Evolutionary conservation across 2,329 filamentous ascomycete species (phyloP), one percentile per base, ranked within the genome.

Genomic region (Pseudocercospora ulei): DNA sequence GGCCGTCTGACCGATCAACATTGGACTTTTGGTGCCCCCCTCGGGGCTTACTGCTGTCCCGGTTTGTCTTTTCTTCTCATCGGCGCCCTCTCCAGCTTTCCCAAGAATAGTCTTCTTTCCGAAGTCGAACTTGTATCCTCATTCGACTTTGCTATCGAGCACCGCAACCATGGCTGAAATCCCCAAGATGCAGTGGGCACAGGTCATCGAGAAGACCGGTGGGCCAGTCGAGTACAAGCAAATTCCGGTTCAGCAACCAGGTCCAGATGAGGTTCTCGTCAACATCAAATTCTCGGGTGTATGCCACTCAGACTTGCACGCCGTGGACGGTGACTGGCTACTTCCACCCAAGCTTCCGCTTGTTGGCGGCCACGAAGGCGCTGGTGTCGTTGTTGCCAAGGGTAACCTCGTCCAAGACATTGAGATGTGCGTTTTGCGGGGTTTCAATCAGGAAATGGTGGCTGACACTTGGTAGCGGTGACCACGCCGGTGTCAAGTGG

Each of bases 241-340:
- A 66, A 88, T 95, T 56, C 79, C 82, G 51, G 85, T 93, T 35
- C 71, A 71, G 47, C 75, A 78, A 62, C 87, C 87, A 24, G 84
- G 79, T 13, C 80, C 86, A 36, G 86, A 93, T 67, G 83, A 95
- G 66, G 82, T 94, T 52, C 80, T 95, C 50, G 69, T 94, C 66
- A 88, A 92, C 67, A 75, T 93, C 72, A 86, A 86, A 64, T 93
- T 76, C 71, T 82, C 80, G 17, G 85, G 85, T 60, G 85, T 93
- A 52, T 93, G 85, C 72, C 85, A 92, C 70, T 92, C 85, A 22
- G 84, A 92, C 35, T 71, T 79, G 2, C 76, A 80, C 60, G 84
- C 84, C 54, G 73, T 88, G 65, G 82, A 83, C 49, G 86, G 86
- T 42, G 86, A 94, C 68, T 94, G 86, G 86, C 86, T 87, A 35